Evolutionary conservation across 495 filamentous ascomycete species (phyloP), one percentile per base, ranked within the genome.

Genomic region (Podospora pseudopauciseta): DNA sequence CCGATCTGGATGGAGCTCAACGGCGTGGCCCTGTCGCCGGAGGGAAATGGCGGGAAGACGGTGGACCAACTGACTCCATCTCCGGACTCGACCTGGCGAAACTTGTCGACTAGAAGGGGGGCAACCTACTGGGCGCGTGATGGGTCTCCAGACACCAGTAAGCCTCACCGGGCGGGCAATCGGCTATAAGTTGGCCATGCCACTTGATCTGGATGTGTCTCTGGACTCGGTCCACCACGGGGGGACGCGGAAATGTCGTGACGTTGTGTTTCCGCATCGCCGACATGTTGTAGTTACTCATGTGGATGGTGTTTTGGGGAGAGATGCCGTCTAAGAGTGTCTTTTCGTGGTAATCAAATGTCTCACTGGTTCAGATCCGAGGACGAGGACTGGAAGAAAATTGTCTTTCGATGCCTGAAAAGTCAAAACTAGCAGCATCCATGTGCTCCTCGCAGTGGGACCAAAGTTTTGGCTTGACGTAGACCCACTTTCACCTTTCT

Each of bases 111-210:
- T 30, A 60, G 56, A 32, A 56, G 26, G 56, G 11, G 19, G 60
- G 27, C 32, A 5, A 75, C 74, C 19, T 64, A 85, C 81, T 85
- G 3, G 86, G 86, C 60, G 86, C 82, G 67, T 87, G 86, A 70
- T 83, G 80, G 34, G 84, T 86, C 75, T 88, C 86, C 61, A 88
- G 72, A n/a, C 85, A 85, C 85, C 86, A 86, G 75, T 82, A 86
- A 4, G 78, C 84, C 44, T 84, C 80, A 66, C 77, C 81, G 15
- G 86, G 85, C n/a, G 75, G 68, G 65, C 71, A 73, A 53, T 86
- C 84, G 13, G 84, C 86, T 64, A 87, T 83, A 66, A 80, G 75
- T 39, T 83, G 74, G 61, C 77, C 80, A 49, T 84, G 74, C 80
- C 81, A 86, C 72, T 82, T 84, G 65, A 88, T 78, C 68, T 81